Evolutionary conservation across 495 filamentous ascomycete genomes (phyloP), one percentile per base, ranked within the genome.

Genomic region (Xylaria palmicola): DNA sequence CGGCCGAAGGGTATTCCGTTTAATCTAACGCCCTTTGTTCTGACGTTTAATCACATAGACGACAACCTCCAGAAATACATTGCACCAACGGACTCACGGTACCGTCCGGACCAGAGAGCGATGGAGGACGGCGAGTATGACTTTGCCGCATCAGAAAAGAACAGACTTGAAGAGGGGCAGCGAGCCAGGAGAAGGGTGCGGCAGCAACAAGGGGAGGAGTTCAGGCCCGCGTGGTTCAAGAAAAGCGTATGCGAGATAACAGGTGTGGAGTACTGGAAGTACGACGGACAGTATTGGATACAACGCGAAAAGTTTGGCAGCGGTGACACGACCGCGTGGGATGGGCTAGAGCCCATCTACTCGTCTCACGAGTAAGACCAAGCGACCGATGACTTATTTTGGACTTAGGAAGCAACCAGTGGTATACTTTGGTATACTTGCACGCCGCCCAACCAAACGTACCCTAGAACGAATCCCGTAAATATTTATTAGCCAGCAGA

Each of bases 121-220:
- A 98, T 98, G 94, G 94, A 98, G 72, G 92, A 97, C 55, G 94
- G 95, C 8, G 86, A 92, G 72, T 98, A 98, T 67, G 92, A 96
- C 66, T 76, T 95, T 47, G 94, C 94, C 9, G 95, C 94, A 0
- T 82, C 80, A 20, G 94, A 98, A 81, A 98, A 98, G 82, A 93
- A 95, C 68, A 83, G 95, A 9, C 83, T 98, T 0, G 94, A 98
- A 76, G 92, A 98, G 80, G 94, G 88, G 65, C 94, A 98, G 80
- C 78, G 94, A 56, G 88, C 87, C 37, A 87, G 85, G 71, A 76
- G 93, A 53, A 75, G 90, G 62, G 82, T 83, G 62, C 77, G 92
- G 22, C 93, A 98, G 70, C 78, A 76, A 20, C 82, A 71, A 4
- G 94, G 94, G 1, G 89, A 93, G 65, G 85, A 93, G 55, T 96